Base-by-base conservation (phyloP, 208 protist genomes). In the Porcisia hertigi region DNA sequence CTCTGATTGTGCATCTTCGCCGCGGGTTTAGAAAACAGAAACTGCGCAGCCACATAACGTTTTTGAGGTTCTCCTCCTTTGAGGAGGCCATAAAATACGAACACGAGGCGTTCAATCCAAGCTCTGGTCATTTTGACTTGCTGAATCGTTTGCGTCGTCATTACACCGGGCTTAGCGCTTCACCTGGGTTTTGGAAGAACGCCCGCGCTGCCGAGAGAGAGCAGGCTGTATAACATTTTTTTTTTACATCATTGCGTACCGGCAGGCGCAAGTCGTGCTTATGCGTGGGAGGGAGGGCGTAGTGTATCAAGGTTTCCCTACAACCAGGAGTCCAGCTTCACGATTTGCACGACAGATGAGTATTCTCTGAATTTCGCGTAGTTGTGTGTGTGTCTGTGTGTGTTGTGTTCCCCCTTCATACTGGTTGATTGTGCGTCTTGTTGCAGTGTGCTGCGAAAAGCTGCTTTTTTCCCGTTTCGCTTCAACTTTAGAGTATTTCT, bases 51-150 rank as follows among this genome's bases (percentile, higher is more conserved):
- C 80, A 87, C 58, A 85, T 83, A 16, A 49, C 52, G 9, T 95
- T 95, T 73, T 69, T 86, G 16, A 75, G 78, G 30, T 79, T 71
- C 43, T 41, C 23, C 3, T 76, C 87, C 0, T 95, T 92, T 66
- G 64, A 78, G 20, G 84, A 92, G 57, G 88, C 91, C 18, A 73
- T 95, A 16, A 67, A 72, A 55, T 85, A 83, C 62, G 87, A 91
- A n/a, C 76, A 57, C 8, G 79, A 86, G 49, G 76, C 77, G 39
- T 93, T 91, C 77, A 95, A 93, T 72, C 86, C 83, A 14, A 86
- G 79, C 41, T 88, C 91, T 23, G 86, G 83, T 0, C 89, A 95
- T 70, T 87, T 83, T 63, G 91, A 93, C 45, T 62, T 95, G 36
- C 71, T 95, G 8, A 91, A 93, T 59, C 87, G 91, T 7, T 67